Conservation (phyloP, 2,329 filamentous ascomycete species). For the Claviceps cyperi region DNA sequence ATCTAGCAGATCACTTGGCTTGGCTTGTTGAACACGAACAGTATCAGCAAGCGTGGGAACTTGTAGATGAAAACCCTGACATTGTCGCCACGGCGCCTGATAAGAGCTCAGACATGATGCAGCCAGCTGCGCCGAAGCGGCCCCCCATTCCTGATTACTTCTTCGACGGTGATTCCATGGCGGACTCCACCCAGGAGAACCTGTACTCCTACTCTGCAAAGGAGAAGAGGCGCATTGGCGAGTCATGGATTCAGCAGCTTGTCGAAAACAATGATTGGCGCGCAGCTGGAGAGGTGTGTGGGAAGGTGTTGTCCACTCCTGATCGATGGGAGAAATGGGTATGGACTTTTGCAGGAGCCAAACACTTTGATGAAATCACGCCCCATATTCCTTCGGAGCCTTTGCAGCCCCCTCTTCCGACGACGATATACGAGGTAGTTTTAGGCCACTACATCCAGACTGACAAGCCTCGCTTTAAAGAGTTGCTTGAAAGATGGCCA, state of each 20-base stretch:
- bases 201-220: constrained; percentile 58
- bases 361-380: constrained; percentile 81
- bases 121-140: constrained; percentile 27
- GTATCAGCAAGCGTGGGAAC: constrained; percentile 76
- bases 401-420: constrained; percentile 66
- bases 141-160: constrained; percentile 42
- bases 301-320: constrained; percentile 66
- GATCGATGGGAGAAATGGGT: constrained; percentile 92
- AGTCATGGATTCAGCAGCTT: constrained; percentile 83
- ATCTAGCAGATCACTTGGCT: constrained; percentile 67
- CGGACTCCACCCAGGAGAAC: constrained; percentile 42
- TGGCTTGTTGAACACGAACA: constrained; percentile 75
- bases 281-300: constrained; percentile 65
- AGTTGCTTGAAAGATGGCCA: constrained; percentile 72
- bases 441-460: constrained; percentile 76
- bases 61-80: constrained; percentile 80
- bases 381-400: constrained; percentile 64
- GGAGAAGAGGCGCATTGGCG: constrained; percentile 82
- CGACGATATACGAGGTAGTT: constrained; percentile 75
- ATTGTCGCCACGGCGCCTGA: constrained; percentile 33
- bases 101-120: constrained; percentile 23
- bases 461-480: constrained; percentile 60
- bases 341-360: constrained; percentile 74
- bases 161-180: constrained; percentile 50
- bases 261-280: constrained; percentile 62